Conservation (phyloP, 2,329 filamentous ascomycete genomes). For the Chrysoporthe deuterocubensis region DNA sequence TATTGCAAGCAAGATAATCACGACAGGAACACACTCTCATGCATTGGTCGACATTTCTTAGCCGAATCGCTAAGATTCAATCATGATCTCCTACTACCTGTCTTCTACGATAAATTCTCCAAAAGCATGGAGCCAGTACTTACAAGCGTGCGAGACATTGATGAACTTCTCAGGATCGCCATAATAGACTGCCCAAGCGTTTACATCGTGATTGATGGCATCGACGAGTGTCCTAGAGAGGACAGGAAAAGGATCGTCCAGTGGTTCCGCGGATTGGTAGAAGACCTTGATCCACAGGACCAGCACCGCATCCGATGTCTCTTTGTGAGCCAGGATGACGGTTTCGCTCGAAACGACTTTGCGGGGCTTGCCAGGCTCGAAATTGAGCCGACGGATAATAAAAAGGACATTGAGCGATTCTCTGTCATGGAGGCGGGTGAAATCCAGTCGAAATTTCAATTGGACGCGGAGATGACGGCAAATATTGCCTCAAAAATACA, state of each 20-base stretch:
- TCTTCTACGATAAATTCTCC: constrained; percentile 40
- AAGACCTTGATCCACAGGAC: constrained; percentile 12
- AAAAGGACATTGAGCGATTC: constrained; percentile 7
- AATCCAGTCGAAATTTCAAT: constrained; percentile 4
- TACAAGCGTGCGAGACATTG: constrained; percentile 31
- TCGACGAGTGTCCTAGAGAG: constrained; percentile 44
- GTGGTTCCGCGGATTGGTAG: constrained; percentile 34
- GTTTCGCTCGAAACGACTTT: constrained; percentile 37
- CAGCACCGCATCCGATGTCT: constrained; percentile 34
- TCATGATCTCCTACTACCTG: constrained; percentile 34
- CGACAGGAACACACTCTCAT: constrained; percentile 38
- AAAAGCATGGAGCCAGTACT: constrained; percentile 38
- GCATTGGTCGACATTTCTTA: constrained; percentile 40
- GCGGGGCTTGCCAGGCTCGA: constrained; percentile 32
- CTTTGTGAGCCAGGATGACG: constrained; percentile 44
- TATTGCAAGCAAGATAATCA: constrained; percentile 43
- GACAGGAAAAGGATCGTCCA: constrained; percentile 39
- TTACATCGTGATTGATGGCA: constrained; percentile 46
- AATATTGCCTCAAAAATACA: constrained; percentile 4
- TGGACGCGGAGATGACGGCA: neutral
- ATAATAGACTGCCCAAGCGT: constrained; percentile 34
- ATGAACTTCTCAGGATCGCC: constrained; percentile 38
- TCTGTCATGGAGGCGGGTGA: neutral
- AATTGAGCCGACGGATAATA: constrained; percentile 26
- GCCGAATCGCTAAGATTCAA: constrained; percentile 40